Evolutionary conservation across 1,284 basidiomycete species (phyloP).

Genomic region (Sporisorium iseilematis-ciliati): DNA sequence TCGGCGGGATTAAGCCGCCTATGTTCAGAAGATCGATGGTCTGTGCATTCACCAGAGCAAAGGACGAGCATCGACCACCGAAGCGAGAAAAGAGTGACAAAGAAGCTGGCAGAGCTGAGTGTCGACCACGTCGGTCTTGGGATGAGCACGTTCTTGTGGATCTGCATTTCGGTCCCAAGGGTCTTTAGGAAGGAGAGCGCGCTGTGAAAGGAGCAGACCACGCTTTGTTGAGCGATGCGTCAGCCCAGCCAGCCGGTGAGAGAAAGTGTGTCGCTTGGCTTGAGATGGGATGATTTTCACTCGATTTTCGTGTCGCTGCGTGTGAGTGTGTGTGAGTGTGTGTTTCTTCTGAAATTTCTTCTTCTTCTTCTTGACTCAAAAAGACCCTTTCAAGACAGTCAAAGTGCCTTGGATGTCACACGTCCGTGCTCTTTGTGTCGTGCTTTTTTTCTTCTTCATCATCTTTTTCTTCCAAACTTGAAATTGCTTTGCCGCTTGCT

Average conservation of each 20-base stretch:
- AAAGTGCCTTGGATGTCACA: constrained; percentile 22
- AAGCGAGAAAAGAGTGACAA: not conserved
- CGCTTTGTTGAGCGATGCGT: constrained; percentile 5
- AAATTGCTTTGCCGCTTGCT: constrained; percentile 6
- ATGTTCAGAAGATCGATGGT: no score
- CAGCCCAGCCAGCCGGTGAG: not conserved
- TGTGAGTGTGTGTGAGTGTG: not conserved
- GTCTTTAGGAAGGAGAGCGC: not conserved
- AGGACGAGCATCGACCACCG: not conserved
- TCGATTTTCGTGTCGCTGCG: not conserved
- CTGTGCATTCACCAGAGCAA: constrained; percentile 18
- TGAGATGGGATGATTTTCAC: constrained; percentile 32
- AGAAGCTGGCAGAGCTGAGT: not conserved
- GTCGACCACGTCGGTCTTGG: constrained; percentile 16
- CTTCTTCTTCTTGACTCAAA: constrained; percentile 2
- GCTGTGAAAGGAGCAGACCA: constrained; percentile 14
- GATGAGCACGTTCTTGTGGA: constrained; percentile 35
- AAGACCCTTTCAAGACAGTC: constrained; percentile 19
- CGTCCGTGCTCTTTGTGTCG: constrained; percentile 18
- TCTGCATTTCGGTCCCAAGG: constrained; percentile 14
- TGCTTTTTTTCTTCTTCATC: constrained; percentile 9
- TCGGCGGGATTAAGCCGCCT: no score
- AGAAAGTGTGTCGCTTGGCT: not conserved
- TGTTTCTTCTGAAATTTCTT: constrained; percentile 11
- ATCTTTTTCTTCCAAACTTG: constrained; percentile 5